Evolutionary conservation across 345 rosid species (phyloP).

Genomic region (Bretschneidera sinensis): DNA sequence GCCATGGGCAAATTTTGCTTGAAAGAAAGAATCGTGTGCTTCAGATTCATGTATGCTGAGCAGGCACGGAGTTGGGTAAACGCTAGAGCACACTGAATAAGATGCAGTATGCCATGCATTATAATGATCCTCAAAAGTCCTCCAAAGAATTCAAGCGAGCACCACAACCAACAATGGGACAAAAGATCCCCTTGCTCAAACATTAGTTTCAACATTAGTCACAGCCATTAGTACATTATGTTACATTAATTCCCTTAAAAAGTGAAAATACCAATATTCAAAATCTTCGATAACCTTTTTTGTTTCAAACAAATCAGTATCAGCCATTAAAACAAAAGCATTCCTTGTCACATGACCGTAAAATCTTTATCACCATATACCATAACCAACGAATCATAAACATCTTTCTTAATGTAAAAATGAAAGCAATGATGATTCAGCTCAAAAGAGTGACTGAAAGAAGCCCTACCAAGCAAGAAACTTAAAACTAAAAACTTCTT

Average conservation of each 20-base stretch:
- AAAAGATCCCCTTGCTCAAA: slow-evolving; percentile 56
- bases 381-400: neutral
- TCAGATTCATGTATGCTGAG: slow-evolving; percentile 87
- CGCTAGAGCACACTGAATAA: slow-evolving; percentile 85
- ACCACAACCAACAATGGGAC: slow-evolving; percentile 83
- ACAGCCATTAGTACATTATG: no score
- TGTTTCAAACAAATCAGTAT: neutral
- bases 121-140: slow-evolving; percentile 82
- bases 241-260: no score
- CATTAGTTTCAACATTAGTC: slow-evolving; percentile 14
- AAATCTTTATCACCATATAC: neutral
- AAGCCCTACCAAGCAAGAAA: neutral
- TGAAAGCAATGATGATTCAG: neutral
- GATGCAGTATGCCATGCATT: slow-evolving; percentile 81
- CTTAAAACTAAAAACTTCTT: neutral
- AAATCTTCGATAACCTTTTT: neutral
- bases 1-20: slow-evolving; percentile 91
- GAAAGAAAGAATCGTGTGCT: slow-evolving; percentile 91
- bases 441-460: neutral
- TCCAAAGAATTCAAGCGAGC: slow-evolving; percentile 61
- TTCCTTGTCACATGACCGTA: neutral
- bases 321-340: neutral
- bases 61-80: slow-evolving; percentile 75
- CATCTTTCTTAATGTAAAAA: neutral
- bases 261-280: neutral